These are phyloP conservation scores for Stromatinia cepivora DNA, from an alignment of 2,329 filamentous ascomycete genomes.

Conservation along the genomic window DNA sequence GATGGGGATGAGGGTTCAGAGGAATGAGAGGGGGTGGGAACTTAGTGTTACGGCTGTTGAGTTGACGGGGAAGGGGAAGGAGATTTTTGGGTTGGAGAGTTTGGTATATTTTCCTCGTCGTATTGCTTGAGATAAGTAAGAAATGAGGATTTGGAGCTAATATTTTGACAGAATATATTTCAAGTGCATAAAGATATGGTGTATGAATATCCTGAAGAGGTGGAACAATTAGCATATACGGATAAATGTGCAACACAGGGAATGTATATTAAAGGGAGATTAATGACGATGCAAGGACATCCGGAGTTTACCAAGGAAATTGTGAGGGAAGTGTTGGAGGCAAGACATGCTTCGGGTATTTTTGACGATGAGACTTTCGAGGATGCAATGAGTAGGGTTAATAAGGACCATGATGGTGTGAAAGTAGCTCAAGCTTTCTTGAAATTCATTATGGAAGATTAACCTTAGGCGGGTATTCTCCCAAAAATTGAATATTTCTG, in stretches of 20 bases:
- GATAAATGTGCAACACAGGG: conserved; percentile 72
- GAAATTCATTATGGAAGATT: conserved; percentile 66
- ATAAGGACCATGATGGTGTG: conserved; percentile 75
- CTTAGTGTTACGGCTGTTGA: conserved; percentile 69
- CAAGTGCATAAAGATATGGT: conserved; percentile 88
- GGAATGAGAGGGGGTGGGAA: conserved; percentile 75
- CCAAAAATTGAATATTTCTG: background rate
- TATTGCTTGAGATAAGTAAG: background rate
- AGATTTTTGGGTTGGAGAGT: conserved; percentile 67
- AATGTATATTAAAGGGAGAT: conserved; percentile 66
- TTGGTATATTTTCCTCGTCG: conserved; percentile 44
- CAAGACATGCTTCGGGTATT: conserved; percentile 64
- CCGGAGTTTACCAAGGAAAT: conserved; percentile 79
- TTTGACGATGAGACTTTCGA: conserved; percentile 68
- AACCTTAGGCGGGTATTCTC: conserved; percentile 16
- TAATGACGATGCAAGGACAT: conserved; percentile 82
- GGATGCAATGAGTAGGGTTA: conserved; percentile 66
- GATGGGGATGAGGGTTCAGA: conserved; percentile 64
- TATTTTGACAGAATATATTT: conserved; percentile 60
- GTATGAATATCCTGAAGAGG: conserved; percentile 59
- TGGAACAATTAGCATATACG: conserved; percentile 64
- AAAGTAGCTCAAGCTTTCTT: conserved; percentile 72
- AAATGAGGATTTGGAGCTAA: background rate
- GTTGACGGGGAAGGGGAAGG: conserved; percentile 67
- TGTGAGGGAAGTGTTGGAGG: conserved; percentile 64